Conservation (phyloP, 2,329 filamentous ascomycete species). For the Graphilbum fragrans region DNA sequence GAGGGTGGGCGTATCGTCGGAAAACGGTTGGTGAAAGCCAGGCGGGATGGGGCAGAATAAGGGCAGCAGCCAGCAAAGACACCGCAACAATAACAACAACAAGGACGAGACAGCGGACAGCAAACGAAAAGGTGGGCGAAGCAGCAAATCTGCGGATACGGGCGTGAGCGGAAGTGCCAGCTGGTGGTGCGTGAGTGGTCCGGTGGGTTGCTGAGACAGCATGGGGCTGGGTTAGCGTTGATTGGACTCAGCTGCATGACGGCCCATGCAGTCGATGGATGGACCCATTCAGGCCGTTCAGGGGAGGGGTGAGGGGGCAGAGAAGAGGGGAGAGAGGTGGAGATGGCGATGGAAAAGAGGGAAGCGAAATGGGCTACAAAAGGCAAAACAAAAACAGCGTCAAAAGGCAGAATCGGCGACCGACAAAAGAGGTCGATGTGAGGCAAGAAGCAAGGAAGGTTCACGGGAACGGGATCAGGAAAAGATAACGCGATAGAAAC, state of each 20-base stretch:
- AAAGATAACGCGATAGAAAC: too few relatives aligned
- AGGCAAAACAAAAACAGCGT: too few relatives aligned
- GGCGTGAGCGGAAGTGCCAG: conserved; percentile 8
- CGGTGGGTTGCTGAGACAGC: conserved; percentile 6
- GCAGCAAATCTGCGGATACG: conserved; percentile 5
- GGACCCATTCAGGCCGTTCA: conserved; percentile 2
- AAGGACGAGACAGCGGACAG: neutral
- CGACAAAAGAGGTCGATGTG: too few relatives aligned
- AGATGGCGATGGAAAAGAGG: neutral
- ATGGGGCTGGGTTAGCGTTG: conserved; percentile 8
- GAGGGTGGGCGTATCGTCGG: too few relatives aligned
- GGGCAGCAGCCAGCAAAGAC: too few relatives aligned
- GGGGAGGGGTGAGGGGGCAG: neutral
- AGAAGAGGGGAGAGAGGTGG: neutral
- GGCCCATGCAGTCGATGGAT: conserved; percentile 5
- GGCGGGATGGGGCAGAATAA: too few relatives aligned
- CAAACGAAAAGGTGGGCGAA: too few relatives aligned
- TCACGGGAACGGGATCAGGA: too few relatives aligned
- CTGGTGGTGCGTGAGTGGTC: conserved; percentile 11
- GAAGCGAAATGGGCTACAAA: neutral
- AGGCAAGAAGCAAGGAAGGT: too few relatives aligned
- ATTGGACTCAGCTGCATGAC: conserved; percentile 11
- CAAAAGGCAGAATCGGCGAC: too few relatives aligned
- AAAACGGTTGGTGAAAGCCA: too few relatives aligned
- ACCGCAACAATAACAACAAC: too few relatives aligned